phyloP scores from a whole-genome alignment of 306 rosid species.

The Lupinus albus region DNA sequence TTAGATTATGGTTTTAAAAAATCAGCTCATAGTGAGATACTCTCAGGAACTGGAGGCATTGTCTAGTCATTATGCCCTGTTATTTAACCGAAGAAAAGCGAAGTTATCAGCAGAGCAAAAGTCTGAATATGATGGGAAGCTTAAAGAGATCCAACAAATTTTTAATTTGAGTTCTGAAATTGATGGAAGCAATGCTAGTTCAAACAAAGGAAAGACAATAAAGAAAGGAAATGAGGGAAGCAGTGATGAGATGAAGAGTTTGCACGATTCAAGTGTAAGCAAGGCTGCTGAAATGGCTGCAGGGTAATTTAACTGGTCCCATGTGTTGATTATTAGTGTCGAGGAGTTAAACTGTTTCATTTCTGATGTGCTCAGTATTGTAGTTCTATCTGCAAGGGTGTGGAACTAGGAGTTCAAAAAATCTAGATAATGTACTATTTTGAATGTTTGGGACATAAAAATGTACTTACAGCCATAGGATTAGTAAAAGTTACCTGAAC shows the following conservation, averaged over 20 bases:
- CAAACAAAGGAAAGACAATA: constrained; percentile 75
- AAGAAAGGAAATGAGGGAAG: constrained; percentile 68
- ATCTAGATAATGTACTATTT: neutral
- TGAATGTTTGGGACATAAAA: constrained; percentile 8
- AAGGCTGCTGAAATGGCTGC: constrained; percentile 99
- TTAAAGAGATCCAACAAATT: constrained; percentile 86
- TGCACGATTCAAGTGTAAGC: constrained; percentile 84
- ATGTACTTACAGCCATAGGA: constrained; percentile 9
- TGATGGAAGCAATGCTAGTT: constrained; percentile 60
- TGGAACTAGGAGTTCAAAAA: constrained; percentile 1
- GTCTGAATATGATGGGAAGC: constrained; percentile 77
- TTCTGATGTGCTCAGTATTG: constrained; percentile 27
- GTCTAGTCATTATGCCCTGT: constrained; percentile 83
- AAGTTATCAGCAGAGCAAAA: constrained; percentile 78
- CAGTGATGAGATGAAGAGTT: constrained; percentile 73
- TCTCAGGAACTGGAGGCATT: constrained; percentile 89
- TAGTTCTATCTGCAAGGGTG: constrained; percentile 1
- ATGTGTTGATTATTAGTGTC: constrained; percentile 18
- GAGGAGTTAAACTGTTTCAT: constrained; percentile 20
- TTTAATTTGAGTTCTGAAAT: constrained; percentile 66
- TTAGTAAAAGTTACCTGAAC: constrained; percentile 27
- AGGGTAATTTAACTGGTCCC: constrained; percentile 58
- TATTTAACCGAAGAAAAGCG: constrained; percentile 83
- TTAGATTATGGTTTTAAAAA: constrained; percentile 30
- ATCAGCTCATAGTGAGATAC: constrained; percentile 35